Percentiles rank a stretch among this genome's conserved stretches.
Evolutionary conservation across 768 basidiomycete species (phyloP).

Genomic region (Asterophora parasitica): DNA sequence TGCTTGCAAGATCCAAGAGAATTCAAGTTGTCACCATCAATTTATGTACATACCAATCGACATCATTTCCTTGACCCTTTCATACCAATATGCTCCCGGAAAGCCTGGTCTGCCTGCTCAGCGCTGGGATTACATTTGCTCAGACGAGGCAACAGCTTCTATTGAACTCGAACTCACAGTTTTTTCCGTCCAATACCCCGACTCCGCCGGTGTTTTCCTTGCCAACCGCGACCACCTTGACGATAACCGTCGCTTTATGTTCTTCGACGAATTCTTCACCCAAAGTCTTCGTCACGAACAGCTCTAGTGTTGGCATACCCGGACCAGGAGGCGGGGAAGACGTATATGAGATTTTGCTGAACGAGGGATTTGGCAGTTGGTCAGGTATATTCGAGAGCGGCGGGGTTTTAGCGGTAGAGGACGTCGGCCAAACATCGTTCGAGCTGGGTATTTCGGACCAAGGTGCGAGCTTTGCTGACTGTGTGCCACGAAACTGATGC

Average conservation of each 20-base stretch:
- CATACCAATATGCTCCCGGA: slow-evolving; percentile 32
- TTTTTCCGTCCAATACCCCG: slow-evolving; percentile 26
- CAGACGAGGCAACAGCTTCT: slow-evolving; percentile 28
- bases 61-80: neutral
- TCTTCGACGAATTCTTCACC: slow-evolving; percentile 30
- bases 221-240: slow-evolving; percentile 33
- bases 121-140: slow-evolving; percentile 25
- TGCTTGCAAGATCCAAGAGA: no score
- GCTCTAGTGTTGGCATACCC: slow-evolving; percentile 30
- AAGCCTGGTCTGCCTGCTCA: slow-evolving; percentile 30
- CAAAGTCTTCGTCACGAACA: slow-evolving; percentile 59
- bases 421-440: slow-evolving; percentile 37
- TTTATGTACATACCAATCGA: no score
- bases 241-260: slow-evolving; percentile 49
- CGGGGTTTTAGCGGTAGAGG: slow-evolving; percentile 48
- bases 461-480: slow-evolving; percentile 19
- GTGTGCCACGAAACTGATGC: neutral
- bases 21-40: no score
- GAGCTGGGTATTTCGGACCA: slow-evolving; percentile 54
- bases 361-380: slow-evolving; percentile 49
- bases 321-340: slow-evolving; percentile 32
- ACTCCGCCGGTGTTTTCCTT: slow-evolving; percentile 35
- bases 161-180: slow-evolving; percentile 32
- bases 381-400: slow-evolving; percentile 41
- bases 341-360: slow-evolving; percentile 44